Evolutionary conservation across 1,284 basidiomycete species (phyloP).

Genomic region (Stygiomarasmius scandens): DNA sequence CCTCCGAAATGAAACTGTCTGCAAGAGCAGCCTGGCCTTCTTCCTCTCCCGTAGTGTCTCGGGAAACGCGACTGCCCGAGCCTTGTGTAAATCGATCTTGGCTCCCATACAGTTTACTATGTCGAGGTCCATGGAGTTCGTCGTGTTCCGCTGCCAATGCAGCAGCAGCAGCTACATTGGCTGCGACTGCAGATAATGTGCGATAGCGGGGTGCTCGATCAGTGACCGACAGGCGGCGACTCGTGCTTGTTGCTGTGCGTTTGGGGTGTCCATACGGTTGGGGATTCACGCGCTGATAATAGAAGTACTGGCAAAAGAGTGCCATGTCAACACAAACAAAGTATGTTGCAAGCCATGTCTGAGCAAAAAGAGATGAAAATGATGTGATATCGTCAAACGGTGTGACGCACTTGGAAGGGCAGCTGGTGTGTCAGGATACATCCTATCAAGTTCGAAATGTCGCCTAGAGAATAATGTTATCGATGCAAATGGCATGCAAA

Average conservation of each 20-base stretch:
- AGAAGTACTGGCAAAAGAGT: slow-evolving; percentile 77
- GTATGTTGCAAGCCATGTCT: slow-evolving; percentile 89
- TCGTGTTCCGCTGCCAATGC: slow-evolving; percentile 67
- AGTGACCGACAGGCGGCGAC: slow-evolving; percentile 47
- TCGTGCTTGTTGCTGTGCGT: slow-evolving; percentile 36
- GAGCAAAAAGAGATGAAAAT: slow-evolving; percentile 14
- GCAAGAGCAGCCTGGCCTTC: slow-evolving; percentile 55
- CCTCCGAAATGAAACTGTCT: slow-evolving; percentile 75
- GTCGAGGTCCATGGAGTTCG: slow-evolving; percentile 30
- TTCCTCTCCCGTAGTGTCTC: slow-evolving; percentile 51
- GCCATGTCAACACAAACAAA: slow-evolving; percentile 81
- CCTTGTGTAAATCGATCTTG: slow-evolving; percentile 26
- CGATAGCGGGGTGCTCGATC: slow-evolving; percentile 66
- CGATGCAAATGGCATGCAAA: not conserved
- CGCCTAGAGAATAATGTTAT: slow-evolving; percentile 53
- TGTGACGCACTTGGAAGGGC: slow-evolving; percentile 81
- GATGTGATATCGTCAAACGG: not conserved
- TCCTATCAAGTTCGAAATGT: slow-evolving; percentile 87
- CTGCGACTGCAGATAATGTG: slow-evolving; percentile 65
- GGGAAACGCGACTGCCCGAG: slow-evolving; percentile 19
- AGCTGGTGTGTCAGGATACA: slow-evolving; percentile 90
- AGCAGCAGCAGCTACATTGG: slow-evolving; percentile 68
- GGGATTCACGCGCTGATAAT: slow-evolving; percentile 54
- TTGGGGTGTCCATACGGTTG: slow-evolving; percentile 23
- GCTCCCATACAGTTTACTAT: slow-evolving; percentile 20